Evolutionary conservation across 2,329 filamentous ascomycete genomes (phyloP).

Genomic region (Truncatella angustata): DNA sequence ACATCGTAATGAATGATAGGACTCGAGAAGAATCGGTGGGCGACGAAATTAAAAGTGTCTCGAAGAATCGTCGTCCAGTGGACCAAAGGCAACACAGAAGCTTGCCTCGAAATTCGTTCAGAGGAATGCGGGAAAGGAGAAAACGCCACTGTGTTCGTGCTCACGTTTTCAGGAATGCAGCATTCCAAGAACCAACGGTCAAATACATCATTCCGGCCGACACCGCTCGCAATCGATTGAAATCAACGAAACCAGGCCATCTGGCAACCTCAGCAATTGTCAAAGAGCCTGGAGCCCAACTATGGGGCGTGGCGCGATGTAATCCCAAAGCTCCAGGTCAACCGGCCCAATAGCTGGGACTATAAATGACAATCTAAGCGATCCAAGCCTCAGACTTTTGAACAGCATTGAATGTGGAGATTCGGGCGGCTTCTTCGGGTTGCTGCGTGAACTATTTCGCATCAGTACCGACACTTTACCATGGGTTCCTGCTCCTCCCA

Average conservation of each 20-base stretch:
- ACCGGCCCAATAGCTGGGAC: no score
- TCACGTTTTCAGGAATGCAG: slow-evolving; percentile 7
- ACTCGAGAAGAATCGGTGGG: no score
- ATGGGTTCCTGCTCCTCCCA: slow-evolving; percentile 13
- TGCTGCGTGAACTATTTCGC: slow-evolving; percentile 14
- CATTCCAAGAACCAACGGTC: slow-evolving; percentile 3
- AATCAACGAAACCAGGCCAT: no score
- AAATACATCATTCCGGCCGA: neutral
- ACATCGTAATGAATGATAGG: no score
- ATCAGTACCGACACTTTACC: slow-evolving; percentile 12
- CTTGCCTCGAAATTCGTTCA: no score
- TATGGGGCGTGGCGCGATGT: no score
- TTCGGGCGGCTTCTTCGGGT: slow-evolving; percentile 14
- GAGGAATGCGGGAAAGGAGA: slow-evolving; percentile 4
- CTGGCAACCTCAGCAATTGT: neutral
- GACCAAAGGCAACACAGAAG: no score
- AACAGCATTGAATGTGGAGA: slow-evolving; percentile 4
- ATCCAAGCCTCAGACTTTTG: slow-evolving; percentile 12
- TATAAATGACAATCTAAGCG: no score
- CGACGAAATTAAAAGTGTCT: no score
- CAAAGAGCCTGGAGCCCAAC: neutral
- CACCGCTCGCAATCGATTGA: neutral
- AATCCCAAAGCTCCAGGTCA: no score
- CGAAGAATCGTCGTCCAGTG: no score
- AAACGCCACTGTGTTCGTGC: neutral